Percentiles rank a stretch among this genome's conserved stretches.
phyloP scores from a whole-genome alignment of 2,329 filamentous ascomycete species.

The Fusarium transvaalense region DNA sequence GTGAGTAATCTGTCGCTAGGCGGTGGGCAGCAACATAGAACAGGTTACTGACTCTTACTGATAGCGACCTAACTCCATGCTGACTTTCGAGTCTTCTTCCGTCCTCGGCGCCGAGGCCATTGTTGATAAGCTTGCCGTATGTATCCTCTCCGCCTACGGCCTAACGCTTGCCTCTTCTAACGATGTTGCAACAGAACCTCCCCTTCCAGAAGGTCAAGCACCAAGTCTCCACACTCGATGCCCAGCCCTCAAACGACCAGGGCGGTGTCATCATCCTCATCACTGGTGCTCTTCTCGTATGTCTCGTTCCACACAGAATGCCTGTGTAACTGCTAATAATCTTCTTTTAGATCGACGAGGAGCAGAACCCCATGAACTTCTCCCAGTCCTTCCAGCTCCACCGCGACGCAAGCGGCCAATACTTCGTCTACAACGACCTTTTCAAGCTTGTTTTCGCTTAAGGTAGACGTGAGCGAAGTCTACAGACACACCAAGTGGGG shows the following conservation, averaged over 20 bases:
- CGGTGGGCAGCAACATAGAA: constrained; percentile 65
- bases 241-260: constrained; percentile 76
- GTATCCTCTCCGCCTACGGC: constrained; percentile 47
- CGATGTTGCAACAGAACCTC: constrained; percentile 66
- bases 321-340: constrained; percentile 16
- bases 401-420: constrained; percentile 75
- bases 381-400: constrained; percentile 89
- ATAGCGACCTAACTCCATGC: constrained; percentile 73
- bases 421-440: constrained; percentile 93
- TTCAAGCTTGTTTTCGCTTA: constrained; percentile 88
- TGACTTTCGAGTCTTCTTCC: constrained; percentile 87
- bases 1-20: constrained; percentile 65
- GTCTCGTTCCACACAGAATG: constrained; percentile 48
- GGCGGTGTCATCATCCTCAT: constrained; percentile 87
- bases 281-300: constrained; percentile 85
- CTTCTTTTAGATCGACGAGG: constrained; percentile 80
- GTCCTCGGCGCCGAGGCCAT: constrained; percentile 75
- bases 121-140: constrained; percentile 83
- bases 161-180: constrained; percentile 15
- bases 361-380: constrained; percentile 90
- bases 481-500: constrained; percentile 33
- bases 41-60: constrained; percentile 12
- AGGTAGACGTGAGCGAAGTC: constrained; percentile 19
- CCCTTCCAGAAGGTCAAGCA: constrained; percentile 88
- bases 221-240: constrained; percentile 80